Evolutionary conservation across 495 filamentous ascomycete species (phyloP), one percentile per base, ranked within the genome.

Genomic region (Hypomontagnella submonticulosa): DNA sequence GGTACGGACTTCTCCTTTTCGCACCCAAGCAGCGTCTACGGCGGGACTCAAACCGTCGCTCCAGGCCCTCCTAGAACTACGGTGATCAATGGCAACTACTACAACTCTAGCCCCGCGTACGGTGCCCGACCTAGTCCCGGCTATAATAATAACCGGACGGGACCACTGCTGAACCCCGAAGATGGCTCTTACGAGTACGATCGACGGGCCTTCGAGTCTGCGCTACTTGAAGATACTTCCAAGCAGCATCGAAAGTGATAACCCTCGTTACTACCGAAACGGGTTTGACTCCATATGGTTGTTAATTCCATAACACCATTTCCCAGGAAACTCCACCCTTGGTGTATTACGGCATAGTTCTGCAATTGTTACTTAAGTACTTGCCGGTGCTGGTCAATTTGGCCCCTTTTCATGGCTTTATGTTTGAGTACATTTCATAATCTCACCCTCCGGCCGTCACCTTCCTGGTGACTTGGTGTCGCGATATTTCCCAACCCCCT

Each of bases 11-110:
- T 76, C 34, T 44, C 69, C 13, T 78, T 77, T 53, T 66, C 75
- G 9, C 65, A 77, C 48, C 65, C 72, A 0, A 78, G 75, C 56
- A 80, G 73, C 49, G 57, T 80, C 9, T 71, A 72, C 27, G 66
- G 46, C n/a, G 71, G 75, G 15, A 72, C 75, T 30, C 71, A 74
- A 20, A 57, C 43, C 6, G 41, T 46, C 19, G 47, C 46, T 47
- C 13, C 55, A 3, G 51, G 38, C 9, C 62, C 62, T 42, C 51
- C 51, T 34, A 64, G 63, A n/a, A 40, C 53, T 9, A 44, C 50
- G 12, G 57, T 63, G 18, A 67, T 56, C 41, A 73, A 73, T 23
- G 71, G 71, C 6, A 44, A 63, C 23, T 64, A 58, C 13, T 70
- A 65, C 37, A 70, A 70, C 33, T 63, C 59, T 8, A 66, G 55